Percentiles rank a stretch among this genome's conserved stretches.
Evolutionary conservation across 2,329 filamentous ascomycete species (phyloP).

Genomic region (Tympanopsis confertula): DNA sequence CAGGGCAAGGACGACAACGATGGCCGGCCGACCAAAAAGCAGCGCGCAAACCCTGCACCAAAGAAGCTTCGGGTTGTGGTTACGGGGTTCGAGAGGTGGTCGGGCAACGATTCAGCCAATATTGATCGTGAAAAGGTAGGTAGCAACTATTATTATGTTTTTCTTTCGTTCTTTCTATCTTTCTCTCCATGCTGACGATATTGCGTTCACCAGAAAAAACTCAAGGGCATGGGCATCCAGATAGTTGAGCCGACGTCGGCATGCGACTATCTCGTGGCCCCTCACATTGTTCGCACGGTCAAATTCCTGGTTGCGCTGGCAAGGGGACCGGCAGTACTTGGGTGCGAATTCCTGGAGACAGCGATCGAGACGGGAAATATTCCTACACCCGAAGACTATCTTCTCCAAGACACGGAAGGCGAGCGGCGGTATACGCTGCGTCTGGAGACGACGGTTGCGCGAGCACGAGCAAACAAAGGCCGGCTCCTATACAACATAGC

Average conservation of each 20-base stretch:
- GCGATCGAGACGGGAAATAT: slow-evolving; percentile 60
- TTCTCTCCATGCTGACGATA: slow-evolving; percentile 10
- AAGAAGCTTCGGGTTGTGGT: slow-evolving; percentile 67
- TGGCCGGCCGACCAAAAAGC: slow-evolving; percentile 46
- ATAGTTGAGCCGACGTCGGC: slow-evolving; percentile 64
- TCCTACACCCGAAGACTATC: slow-evolving; percentile 51
- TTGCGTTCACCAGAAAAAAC: slow-evolving; percentile 48
- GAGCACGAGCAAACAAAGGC: slow-evolving; percentile 67
- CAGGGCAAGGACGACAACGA: slow-evolving; percentile 21
- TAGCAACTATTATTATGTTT: slow-evolving; percentile 5
- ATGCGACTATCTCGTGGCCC: slow-evolving; percentile 80
- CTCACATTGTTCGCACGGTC: slow-evolving; percentile 74
- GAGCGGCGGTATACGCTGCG: slow-evolving; percentile 63
- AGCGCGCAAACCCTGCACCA: slow-evolving; percentile 49
- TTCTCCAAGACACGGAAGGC: slow-evolving; percentile 58
- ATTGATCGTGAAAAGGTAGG: slow-evolving; percentile 74
- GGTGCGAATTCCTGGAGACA: slow-evolving; percentile 66
- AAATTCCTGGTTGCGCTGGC: slow-evolving; percentile 89
- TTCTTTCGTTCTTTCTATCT: slow-evolving; percentile 3
- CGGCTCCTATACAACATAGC: slow-evolving; percentile 64
- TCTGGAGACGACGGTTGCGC: slow-evolving; percentile 53
- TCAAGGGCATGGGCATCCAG: slow-evolving; percentile 73
- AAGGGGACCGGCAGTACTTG: slow-evolving; percentile 66
- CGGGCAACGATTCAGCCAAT: slow-evolving; percentile 53
- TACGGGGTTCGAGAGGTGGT: slow-evolving; percentile 76